A percentile compares a stretch with the other conserved stretches of the same genome.
Conservation (phyloP, 106 monocot genomes). For the Dioscorea zingiberensis region DNA sequence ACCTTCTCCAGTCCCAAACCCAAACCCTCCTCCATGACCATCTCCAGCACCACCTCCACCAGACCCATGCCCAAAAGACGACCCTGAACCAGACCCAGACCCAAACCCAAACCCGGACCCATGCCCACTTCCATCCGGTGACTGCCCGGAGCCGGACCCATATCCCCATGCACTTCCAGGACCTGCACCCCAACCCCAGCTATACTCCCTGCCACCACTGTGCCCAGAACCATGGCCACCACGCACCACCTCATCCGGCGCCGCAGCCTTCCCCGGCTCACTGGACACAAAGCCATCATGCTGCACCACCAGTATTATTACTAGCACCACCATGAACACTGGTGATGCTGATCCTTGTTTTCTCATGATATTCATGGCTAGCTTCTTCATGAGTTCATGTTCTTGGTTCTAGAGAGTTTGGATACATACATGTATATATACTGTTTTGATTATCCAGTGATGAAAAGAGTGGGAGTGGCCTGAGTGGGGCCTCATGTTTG, state of each 20-base stretch:
- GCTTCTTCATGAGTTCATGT: neutral
- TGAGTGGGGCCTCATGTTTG: too few relatives aligned
- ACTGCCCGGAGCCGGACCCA: conserved; percentile 53
- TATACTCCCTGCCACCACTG: conserved; percentile 41
- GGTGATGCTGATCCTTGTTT: neutral
- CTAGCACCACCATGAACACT: neutral
- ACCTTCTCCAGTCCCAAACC: conserved; percentile 23
- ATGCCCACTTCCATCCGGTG: conserved; percentile 30
- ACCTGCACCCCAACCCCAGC: conserved; percentile 62
- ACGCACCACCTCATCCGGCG: neutral
- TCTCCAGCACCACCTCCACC: conserved; percentile 14
- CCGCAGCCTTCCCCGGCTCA: neutral
- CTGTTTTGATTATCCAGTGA: too few relatives aligned
- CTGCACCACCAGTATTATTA: neutral
- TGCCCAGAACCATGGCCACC: conserved; percentile 46
- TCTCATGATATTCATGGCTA: neutral
- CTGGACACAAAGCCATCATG: neutral
- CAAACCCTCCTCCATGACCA: conserved; percentile 14
- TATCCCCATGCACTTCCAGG: conserved; percentile 56
- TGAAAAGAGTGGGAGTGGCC: too few relatives aligned
- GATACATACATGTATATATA: too few relatives aligned
- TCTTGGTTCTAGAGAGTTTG: too few relatives aligned
- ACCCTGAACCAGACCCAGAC: conserved; percentile 36
- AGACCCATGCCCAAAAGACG: conserved; percentile 19
- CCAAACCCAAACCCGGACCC: conserved; percentile 60